Evolutionary conservation across 2,329 filamentous ascomycete species (phyloP).

Genomic region (Didymella lethalis): DNA sequence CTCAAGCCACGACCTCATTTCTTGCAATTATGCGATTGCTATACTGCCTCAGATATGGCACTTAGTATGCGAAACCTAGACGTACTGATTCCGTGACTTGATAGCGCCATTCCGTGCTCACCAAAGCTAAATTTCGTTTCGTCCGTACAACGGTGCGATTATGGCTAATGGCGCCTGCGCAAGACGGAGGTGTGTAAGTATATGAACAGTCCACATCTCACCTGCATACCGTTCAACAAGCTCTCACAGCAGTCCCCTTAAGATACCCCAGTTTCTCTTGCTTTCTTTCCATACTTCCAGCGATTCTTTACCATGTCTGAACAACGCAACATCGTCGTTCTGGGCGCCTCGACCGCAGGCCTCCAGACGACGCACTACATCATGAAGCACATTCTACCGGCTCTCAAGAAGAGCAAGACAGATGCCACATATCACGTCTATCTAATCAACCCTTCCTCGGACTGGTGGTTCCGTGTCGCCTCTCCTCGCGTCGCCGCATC

Average conservation of each 20-base stretch:
- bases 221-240: neutral
- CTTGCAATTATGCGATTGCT: neutral
- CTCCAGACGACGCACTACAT: slow-evolving; percentile 46
- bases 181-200: slow-evolving; percentile 9
- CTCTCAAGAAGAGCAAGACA: slow-evolving; percentile 38
- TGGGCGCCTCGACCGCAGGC: slow-evolving; percentile 44
- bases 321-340: slow-evolving; percentile 47
- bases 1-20: neutral
- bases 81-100: neutral
- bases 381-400: slow-evolving; percentile 47
- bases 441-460: slow-evolving; percentile 61
- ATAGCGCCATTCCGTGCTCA: slow-evolving; percentile 3
- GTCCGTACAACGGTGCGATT: slow-evolving; percentile 6
- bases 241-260: neutral
- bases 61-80: neutral
- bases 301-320: slow-evolving; percentile 35
- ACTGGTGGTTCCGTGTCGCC: slow-evolving; percentile 63
- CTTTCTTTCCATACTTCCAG: neutral
- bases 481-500: slow-evolving; percentile 63
- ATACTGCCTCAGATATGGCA: neutral
- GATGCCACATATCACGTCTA: slow-evolving; percentile 59
- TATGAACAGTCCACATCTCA: neutral
- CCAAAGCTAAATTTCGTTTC: neutral
- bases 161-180: neutral
- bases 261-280: slow-evolving; percentile 1